These are phyloP conservation scores for Cylindrodendrum hubeiense DNA, from an alignment of 2,329 filamentous ascomycete genomes.

Conservation along the genomic window DNA sequence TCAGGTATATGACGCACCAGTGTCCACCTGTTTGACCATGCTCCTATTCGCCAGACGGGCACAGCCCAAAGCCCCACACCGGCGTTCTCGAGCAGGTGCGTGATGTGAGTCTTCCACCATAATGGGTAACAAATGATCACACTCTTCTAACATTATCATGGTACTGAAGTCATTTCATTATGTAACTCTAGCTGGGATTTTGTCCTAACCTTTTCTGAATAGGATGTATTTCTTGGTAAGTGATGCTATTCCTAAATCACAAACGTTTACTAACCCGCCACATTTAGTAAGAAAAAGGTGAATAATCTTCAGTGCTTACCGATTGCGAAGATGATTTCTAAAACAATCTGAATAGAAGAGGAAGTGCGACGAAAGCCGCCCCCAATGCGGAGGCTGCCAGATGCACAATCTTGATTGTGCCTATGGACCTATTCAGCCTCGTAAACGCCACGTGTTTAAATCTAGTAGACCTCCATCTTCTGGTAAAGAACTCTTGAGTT, in stretches of 20 bases:
- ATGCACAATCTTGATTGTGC: background rate
- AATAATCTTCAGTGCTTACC: background rate
- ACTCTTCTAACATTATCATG: background rate
- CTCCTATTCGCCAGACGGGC: background rate
- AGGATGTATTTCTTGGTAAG: background rate
- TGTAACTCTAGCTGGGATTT: background rate
- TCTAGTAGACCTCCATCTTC: background rate
- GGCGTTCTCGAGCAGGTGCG: background rate
- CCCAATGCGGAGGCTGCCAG: background rate
- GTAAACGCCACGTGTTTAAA: background rate
- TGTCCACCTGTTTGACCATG: background rate
- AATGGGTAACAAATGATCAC: background rate
- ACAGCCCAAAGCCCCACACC: background rate
- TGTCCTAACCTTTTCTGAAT: background rate
- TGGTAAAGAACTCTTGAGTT: background rate
- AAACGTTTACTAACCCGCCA: background rate
- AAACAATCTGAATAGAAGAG: background rate
- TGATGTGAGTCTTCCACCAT: background rate
- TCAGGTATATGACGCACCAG: too few relatives aligned
- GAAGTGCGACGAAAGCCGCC: background rate
- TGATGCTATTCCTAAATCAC: background rate
- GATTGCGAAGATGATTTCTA: background rate
- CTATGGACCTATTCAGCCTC: background rate
- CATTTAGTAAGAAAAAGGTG: background rate
- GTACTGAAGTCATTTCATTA: background rate